phyloP scores from a whole-genome alignment of 768 basidiomycete genomes.

The Panellus pusillus region DNA sequence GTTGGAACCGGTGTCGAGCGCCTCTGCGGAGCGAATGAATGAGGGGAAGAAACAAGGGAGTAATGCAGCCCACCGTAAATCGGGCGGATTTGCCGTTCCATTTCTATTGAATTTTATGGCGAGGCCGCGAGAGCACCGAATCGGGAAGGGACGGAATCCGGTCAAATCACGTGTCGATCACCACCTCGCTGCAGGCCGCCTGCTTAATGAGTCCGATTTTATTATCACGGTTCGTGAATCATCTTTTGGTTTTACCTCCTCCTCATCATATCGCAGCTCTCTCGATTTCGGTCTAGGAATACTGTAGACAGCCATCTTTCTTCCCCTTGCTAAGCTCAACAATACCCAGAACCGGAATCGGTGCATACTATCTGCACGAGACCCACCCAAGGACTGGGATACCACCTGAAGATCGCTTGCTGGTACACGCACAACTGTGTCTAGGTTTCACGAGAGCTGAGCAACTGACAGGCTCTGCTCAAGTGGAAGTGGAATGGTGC shows the following conservation, averaged over 20 bases:
- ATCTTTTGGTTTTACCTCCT: background rate
- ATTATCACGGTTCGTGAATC: slow-evolving; percentile 47
- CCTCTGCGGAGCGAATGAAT: slow-evolving; percentile 49
- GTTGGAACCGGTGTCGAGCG: slow-evolving; percentile 82
- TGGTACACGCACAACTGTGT: slow-evolving; percentile 39
- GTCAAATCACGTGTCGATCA: no score
- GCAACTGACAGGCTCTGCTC: slow-evolving; percentile 38
- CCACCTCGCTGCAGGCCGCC: background rate
- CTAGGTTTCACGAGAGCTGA: no score
- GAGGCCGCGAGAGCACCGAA: slow-evolving; percentile 9
- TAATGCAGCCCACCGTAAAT: slow-evolving; percentile 65
- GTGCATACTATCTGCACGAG: slow-evolving; percentile 82
- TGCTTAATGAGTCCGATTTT: slow-evolving; percentile 39
- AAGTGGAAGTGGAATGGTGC: no score
- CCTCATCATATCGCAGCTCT: slow-evolving; percentile 38
- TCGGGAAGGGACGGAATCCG: background rate
- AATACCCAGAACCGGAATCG: slow-evolving; percentile 51
- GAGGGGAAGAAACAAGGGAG: slow-evolving; percentile 1
- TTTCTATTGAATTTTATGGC: slow-evolving; percentile 54
- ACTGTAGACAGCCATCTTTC: slow-evolving; percentile 32
- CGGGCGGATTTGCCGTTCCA: slow-evolving; percentile 83
- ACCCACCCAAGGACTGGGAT: slow-evolving; percentile 73
- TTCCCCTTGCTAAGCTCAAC: background rate
- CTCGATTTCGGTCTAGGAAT: slow-evolving; percentile 75
- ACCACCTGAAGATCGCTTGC: slow-evolving; percentile 37